Base-by-base conservation (phyloP, 1,139 yeast genomes). In the Saccharomycopsis hybrid region DNA sequence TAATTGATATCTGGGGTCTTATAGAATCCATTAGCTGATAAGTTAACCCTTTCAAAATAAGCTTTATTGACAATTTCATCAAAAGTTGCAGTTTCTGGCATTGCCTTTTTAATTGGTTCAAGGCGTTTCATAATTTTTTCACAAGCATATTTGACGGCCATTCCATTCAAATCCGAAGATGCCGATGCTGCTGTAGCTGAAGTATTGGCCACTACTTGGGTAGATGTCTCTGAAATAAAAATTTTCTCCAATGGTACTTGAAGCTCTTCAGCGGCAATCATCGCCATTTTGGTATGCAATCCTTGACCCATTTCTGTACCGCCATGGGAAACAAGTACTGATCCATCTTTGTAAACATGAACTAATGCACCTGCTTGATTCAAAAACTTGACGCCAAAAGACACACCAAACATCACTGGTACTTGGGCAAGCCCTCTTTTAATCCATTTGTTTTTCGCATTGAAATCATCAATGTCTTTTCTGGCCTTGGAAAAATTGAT, bases 281-380 rank as follows among this genome's bases (percentile, higher is more conserved):
- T 71, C 9, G 67, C 64, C 75, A 71, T 71, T 55, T 72, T 72
- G n/a, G 76, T 71, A 49, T 68, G 66, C 43, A 72, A 57, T n/a
- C 76, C 76, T 56, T 72, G 76, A 28, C 76, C 76, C 65, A 72
- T 72, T 54, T 72, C 76, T n/a, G 71, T 71, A 48, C 76, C 76
- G 44, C 76, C 76, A 44, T 71, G 74, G 5, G 74, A 61, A 24
- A 72, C 59, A 31, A 72, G 57, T 27, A 72, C 62, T 25, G 74
- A 68, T 1, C 76, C 76, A 56, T 72, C 76, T 43, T 67, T 69
- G 54, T 72, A 71, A 42, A 72, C 69, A 51, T 72, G 73, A 9
- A 72, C 66, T 38, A 72, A 60, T 1, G 76, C 76, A 42, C 74
- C 75, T 11, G 72, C 76, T 55, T 72, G 76, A 57, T 72, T 72